phyloP scores from a whole-genome alignment of 768 basidiomycete species.

The Mycena capillaripes region DNA sequence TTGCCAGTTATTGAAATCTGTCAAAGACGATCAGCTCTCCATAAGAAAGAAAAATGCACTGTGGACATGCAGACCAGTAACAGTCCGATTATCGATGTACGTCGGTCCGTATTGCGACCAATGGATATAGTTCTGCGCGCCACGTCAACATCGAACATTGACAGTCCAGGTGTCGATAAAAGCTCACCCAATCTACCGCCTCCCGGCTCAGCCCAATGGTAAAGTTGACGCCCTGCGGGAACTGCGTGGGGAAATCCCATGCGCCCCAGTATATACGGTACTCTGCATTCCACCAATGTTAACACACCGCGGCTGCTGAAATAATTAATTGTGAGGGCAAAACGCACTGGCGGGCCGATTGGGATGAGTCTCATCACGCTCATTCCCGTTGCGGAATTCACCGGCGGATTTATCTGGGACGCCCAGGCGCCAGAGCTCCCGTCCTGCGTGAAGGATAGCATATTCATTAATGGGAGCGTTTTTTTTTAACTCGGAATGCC shows the following conservation, averaged over 20 bases:
- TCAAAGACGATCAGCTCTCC: not conserved
- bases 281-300: slow-evolving; percentile 2
- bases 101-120: slow-evolving; percentile 46
- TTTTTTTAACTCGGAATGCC: too few relatives aligned
- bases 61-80: slow-evolving; percentile 34
- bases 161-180: not conserved
- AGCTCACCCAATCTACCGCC: slow-evolving; percentile 37
- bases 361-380: slow-evolving; percentile 38
- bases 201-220: slow-evolving; percentile 42
- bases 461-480: not conserved
- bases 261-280: slow-evolving; percentile 44
- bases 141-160: not conserved
- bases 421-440: slow-evolving; percentile 45
- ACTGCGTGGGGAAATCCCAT: slow-evolving; percentile 46
- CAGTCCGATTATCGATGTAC: slow-evolving; percentile 37
- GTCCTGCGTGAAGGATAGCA: not conserved
- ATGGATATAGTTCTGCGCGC: slow-evolving; percentile 44
- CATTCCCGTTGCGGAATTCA: slow-evolving; percentile 42
- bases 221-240: slow-evolving; percentile 46
- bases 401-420: slow-evolving; percentile 43
- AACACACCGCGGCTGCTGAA: not conserved
- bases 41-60: slow-evolving; percentile 9
- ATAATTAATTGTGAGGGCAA: not conserved
- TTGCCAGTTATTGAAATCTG: slow-evolving; percentile 39
- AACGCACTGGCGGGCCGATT: slow-evolving; percentile 37